phyloP scores from a whole-genome alignment of 2,329 filamentous ascomycete species.

The Aspergillus sp. region DNA sequence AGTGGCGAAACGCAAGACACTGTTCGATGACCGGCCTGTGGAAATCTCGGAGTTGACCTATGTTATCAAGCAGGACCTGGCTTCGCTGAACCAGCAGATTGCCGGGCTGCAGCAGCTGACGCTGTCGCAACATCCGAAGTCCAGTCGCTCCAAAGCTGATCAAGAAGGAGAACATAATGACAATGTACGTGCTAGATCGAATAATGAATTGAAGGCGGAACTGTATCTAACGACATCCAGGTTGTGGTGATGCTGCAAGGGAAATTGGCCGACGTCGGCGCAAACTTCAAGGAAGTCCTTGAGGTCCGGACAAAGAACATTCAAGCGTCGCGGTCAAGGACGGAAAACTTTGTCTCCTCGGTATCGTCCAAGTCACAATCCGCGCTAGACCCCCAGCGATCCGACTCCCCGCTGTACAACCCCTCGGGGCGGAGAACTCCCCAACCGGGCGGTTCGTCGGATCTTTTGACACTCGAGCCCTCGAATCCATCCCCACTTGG shows the following conservation, averaged over 20 bases:
- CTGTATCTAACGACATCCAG: conserved; percentile 25
- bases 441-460: conserved; percentile 54
- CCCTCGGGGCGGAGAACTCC: conserved; percentile 69
- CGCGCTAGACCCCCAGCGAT: conserved; percentile 63
- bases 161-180: conserved; percentile 98
- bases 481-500: conserved; percentile 48
- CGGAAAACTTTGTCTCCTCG: conserved; percentile 93
- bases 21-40: conserved; percentile 94
- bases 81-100: conserved; percentile 81
- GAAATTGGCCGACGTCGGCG: conserved; percentile 86
- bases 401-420: conserved; percentile 82
- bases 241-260: conserved; percentile 86
- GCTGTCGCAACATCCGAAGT: conserved; percentile 68
- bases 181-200: conserved; percentile 56
- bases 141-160: conserved; percentile 47
- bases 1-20: conserved; percentile 93
- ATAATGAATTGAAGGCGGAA: background rate
- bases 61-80: conserved; percentile 96
- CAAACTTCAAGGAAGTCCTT: conserved; percentile 95
- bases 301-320: conserved; percentile 98
- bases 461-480: conserved; percentile 81
- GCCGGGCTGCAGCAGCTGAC: conserved; percentile 75
- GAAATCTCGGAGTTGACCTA: conserved; percentile 97
- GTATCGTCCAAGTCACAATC: conserved; percentile 74
- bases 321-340: conserved; percentile 84